Percentiles rank a stretch among this genome's conserved stretches.
These are phyloP conservation scores for Xylaria polymorpha DNA, from an alignment of 2,329 filamentous ascomycete species.

Conservation along the genomic window DNA sequence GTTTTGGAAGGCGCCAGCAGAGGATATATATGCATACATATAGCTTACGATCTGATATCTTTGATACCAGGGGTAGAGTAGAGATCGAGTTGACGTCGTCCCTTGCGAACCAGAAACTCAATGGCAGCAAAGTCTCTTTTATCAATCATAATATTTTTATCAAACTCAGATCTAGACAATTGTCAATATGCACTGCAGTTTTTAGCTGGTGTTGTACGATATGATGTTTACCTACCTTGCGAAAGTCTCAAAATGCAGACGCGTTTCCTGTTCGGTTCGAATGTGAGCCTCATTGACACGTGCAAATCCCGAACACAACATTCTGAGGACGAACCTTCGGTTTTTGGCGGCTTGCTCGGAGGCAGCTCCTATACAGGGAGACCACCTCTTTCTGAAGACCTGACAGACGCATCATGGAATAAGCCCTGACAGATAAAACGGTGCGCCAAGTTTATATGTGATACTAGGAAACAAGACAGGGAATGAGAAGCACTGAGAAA, in stretches of 20 bases:
- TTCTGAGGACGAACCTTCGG: constrained; percentile 67
- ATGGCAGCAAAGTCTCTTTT: constrained; percentile 89
- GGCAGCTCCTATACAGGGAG: constrained; percentile 84
- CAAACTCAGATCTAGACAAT: constrained; percentile 75
- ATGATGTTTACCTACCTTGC: constrained; percentile 69
- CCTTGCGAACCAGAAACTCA: constrained; percentile 86
- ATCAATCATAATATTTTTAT: constrained; percentile 73
- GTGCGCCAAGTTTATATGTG: not conserved
- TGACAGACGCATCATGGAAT: constrained; percentile 68
- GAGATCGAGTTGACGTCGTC: constrained; percentile 81
- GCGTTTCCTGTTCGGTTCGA: constrained; percentile 58
- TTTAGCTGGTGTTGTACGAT: not conserved
- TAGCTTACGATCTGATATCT: constrained; percentile 67
- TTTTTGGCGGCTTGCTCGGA: constrained; percentile 85
- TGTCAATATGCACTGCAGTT: constrained; percentile 13
- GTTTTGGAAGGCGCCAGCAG: constrained; percentile 17
- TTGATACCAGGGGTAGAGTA: constrained; percentile 85
- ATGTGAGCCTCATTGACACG: constrained; percentile 19
- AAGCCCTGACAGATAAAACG: not conserved
- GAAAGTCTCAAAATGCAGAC: constrained; percentile 71
- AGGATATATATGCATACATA: not conserved
- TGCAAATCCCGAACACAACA: not conserved
- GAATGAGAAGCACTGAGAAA: constrained; percentile 16
- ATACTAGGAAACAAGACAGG: not conserved
- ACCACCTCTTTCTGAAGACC: constrained; percentile 93